Evolutionary conservation across 164 flowering plant genomes (phyloP), one percentile per base, ranked within the genome.

Genomic region (Berberis vulgaris): DNA sequence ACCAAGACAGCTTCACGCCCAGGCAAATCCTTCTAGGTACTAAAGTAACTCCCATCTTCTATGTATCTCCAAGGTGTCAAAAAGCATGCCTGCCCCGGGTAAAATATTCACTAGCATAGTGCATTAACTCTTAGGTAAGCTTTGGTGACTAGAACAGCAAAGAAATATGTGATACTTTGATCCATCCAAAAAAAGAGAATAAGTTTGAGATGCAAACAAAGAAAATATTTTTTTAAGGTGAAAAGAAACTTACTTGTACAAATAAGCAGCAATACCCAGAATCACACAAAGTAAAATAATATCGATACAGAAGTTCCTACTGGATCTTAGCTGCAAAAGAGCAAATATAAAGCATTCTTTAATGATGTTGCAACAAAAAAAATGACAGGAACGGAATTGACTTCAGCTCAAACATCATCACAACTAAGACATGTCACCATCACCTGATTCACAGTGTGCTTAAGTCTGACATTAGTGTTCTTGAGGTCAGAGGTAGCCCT

Each of bases 401-500:
- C 38, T 7, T 41, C 43, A 58, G 59, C 50, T 49, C 54, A 69
- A 71, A 2, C 49, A 52, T 4, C 49, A 52, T 4, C 4, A n/a
- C 43, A 57, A 53, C 44, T 26, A 50, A 46, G 43, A 45, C 54
- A 26, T 60, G 71, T 62, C 49, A 66, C 53, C 66, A 56, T 72
- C 65, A 93, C 99, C 90, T 94, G 96, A 65, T 61, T 86, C 26
- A 94, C 87, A 58, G 99, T 91, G 67, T 87, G 73, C 81, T 89
- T 94, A 60, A 94, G 95, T 72, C 97, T 89, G 54, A 89, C 96
- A 79, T 94, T 91, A 57, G 99, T 94, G 71, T 89, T 94, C 79
- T 87, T 94, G 49, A 94, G 91, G 70, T 94, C 97, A 74, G 97
- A 67, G 8, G 86, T 75, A 4, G 99, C 99, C 71, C 78, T 83